Base-by-base conservation (phyloP, 2,329 filamentous ascomycete species). In the Neopestalotiopsis sp. region DNA sequence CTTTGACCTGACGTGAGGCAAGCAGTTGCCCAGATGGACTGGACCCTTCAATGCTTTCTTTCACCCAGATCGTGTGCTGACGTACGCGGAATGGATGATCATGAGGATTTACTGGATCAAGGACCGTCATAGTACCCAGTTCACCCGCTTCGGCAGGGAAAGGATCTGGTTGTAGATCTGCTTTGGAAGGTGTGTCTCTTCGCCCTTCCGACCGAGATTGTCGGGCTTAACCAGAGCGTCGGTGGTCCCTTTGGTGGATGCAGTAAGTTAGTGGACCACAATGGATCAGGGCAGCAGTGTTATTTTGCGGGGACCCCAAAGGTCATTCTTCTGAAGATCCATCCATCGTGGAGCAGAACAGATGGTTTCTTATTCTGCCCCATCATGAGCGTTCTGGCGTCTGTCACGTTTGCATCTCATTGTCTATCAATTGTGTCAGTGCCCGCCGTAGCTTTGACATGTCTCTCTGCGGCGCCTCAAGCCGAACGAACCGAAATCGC, bases 401-500 rank as follows among this genome's bases (percentile, higher is more conserved):
- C 34, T 38, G 34, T 38, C 34, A 38, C 34, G 34, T 38, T 38
- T 52, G 45, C 45, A 17, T 52, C 45, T 17, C 45, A 28, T n/a
- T 52, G 45, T 52, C 45, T 24, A 17, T 52, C 45, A 9, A 52
- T 52, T 20, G 20, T 17, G 20, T 52, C 45, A n/a, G 45, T 52
- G 17, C 20, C 45, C 17, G 45, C 20, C 17, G 45, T 52, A 14
- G 17, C 20, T 52, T 52, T 52, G 17, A n/a, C 17, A 52, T 20
- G 45, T 52, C 45, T 52, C 17, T 20, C 14, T 52, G n/a, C 45
- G 45, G 45, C 45, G 45, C 45, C 45, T 52, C 45, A 52, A 52
- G 40, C 61, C 61, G 61, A 64, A 64, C 28, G 9, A 28, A 52
- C 61, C 42, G 61, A 64, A 20, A 45, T 17, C 17, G 38, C 20